Evolutionary conservation across 2,329 filamentous ascomycete genomes (phyloP), one percentile per base, ranked within the genome.

Genomic region (Diaporthe australafricana): DNA sequence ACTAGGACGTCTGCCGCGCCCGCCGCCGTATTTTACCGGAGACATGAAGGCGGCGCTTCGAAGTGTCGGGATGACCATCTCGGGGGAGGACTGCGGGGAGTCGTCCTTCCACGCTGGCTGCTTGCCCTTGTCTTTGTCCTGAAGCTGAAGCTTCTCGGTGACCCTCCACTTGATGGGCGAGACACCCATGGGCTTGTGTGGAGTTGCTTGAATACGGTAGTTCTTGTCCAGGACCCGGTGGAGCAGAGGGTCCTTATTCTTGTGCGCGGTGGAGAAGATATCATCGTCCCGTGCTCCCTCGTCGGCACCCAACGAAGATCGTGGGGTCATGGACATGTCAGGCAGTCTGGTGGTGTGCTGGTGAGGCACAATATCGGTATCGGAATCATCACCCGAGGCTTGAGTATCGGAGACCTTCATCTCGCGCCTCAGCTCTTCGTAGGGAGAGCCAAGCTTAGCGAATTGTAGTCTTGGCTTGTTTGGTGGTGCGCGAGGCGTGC

Each of bases 141-240:
- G 76, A 30, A 74, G 75, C 25, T 71, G 71, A 62, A 72, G 77
- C 74, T 77, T 75, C 75, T 80, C 74, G 65, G 81, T 77, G 56
- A 83, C 77, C 73, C 77, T 76, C 78, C 80, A 79, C 72, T 86
- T 86, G 68, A 86, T 78, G 1, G 87, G 86, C 9, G 86, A 87
- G 53, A 86, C 80, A 45, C 83, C 84, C 40, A 81, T 79, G 5
- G 75, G 77, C 77, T 91, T 92, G 76, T 96, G 91, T 0, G 96
- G 96, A 12, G 96, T 99, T 7, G 96, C 94, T 81, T 97, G 94
- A 30, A 99, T 88, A 40, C 96, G 94, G 84, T 97, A 99, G 71
- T 93, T 98, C 83, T 97, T 98, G 85, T 98, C 95, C 6, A 97
- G 89, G n/a, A 98, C 87, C 72, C 93, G 93, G 81, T 98, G 96